These are phyloP conservation scores for Capronia epimyces DNA, from an alignment of 2,329 filamentous ascomycete genomes.

Conservation along the genomic window DNA sequence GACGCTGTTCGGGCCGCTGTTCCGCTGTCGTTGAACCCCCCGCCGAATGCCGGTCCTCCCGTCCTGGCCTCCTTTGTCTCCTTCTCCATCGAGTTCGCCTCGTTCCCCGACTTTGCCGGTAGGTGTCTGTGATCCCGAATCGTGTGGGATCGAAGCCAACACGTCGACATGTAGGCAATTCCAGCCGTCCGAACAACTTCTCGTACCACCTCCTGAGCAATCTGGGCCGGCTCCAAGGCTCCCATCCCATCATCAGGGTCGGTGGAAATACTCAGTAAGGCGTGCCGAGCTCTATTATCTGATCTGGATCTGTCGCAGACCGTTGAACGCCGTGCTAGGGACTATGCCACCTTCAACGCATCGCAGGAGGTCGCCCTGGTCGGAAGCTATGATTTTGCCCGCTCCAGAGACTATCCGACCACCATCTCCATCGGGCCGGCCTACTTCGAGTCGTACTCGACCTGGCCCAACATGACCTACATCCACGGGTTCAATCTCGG, in stretches of 20 bases:
- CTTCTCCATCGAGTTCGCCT: conserved; percentile 50
- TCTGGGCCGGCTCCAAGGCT: conserved; percentile 49
- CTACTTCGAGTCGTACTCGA: conserved; percentile 59
- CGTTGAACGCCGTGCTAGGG: conserved; percentile 33
- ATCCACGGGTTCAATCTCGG: conserved; percentile 58
- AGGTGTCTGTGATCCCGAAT: conserved; percentile 29
- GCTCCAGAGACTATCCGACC: conserved; percentile 56
- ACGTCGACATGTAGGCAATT: conserved; percentile 38
- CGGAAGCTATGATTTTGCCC: conserved; percentile 47
- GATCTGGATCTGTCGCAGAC: too few species aligned
- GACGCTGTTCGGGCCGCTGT: conserved; percentile 9
- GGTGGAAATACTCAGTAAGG: conserved; percentile 58
- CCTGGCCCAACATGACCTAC: conserved; percentile 53
- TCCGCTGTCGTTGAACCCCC: conserved; percentile 11
- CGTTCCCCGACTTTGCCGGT: conserved; percentile 50
- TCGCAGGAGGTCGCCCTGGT: conserved; percentile 48
- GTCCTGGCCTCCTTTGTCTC: conserved; percentile 45
- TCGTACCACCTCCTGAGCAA: conserved; percentile 57
- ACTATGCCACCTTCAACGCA: conserved; percentile 57
- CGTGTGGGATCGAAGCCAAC: not conserved
- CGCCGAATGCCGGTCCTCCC: conserved; percentile 19
- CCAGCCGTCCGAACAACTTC: conserved; percentile 53
- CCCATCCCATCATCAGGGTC: conserved; percentile 57
- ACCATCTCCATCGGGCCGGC: conserved; percentile 56
- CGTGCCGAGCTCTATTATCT: not conserved